Conservation (phyloP, 495 filamentous ascomycete genomes). For the Penicillium angulare region DNA sequence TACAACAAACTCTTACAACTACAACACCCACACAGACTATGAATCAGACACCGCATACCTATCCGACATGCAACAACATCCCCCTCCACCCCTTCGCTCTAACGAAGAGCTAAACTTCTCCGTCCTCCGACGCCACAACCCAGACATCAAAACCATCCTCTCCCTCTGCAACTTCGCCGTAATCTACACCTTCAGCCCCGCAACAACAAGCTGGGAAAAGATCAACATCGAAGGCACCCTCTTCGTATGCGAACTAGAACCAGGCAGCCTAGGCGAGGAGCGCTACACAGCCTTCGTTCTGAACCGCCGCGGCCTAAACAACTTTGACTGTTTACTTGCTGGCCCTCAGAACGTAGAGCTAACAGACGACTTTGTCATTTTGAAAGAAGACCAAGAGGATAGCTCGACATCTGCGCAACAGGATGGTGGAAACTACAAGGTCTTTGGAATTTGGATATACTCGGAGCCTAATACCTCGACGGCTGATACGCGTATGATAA, state of each 20-base stretch:
- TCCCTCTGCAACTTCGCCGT: slow-evolving; percentile 76
- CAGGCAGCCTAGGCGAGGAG: slow-evolving; percentile 41
- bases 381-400: slow-evolving; percentile 40
- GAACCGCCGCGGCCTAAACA: slow-evolving; percentile 59
- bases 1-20: slow-evolving; percentile 33
- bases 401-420: slow-evolving; percentile 7
- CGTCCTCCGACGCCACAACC: slow-evolving; percentile 74
- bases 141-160: slow-evolving; percentile 62
- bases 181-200: slow-evolving; percentile 69
- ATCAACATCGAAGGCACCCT: slow-evolving; percentile 73
- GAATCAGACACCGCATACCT: slow-evolving; percentile 55
- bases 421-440: slow-evolving; percentile 25
- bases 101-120: slow-evolving; percentile 80
- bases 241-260: slow-evolving; percentile 69
- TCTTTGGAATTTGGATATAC: slow-evolving; percentile 67
- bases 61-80: slow-evolving; percentile 36
- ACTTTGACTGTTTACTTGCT: slow-evolving; percentile 53
- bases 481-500: slow-evolving; percentile 47
- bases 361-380: slow-evolving; percentile 60
- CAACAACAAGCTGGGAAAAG: slow-evolving; percentile 70
- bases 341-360: slow-evolving; percentile 56
- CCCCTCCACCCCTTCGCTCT: slow-evolving; percentile 53
- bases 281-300: slow-evolving; percentile 60
- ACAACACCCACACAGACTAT: slow-evolving; percentile 54
- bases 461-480: slow-evolving; percentile 56